These are phyloP conservation scores for Ceratobasidium sp. DNA, from an alignment of 1,284 basidiomycete genomes.

Conservation along the genomic window DNA sequence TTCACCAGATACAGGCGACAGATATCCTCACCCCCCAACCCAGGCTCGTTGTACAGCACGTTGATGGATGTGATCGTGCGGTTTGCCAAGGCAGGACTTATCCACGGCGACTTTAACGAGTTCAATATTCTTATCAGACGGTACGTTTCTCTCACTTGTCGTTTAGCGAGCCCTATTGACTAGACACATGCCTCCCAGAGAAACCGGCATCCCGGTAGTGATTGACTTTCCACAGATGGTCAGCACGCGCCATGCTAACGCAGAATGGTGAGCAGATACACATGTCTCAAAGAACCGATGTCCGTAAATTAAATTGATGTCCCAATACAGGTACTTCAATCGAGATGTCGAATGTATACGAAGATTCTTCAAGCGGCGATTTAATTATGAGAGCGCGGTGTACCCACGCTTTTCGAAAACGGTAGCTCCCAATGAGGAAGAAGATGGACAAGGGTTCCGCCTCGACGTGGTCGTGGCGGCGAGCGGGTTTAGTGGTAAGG, in stretches of 20 bases:
- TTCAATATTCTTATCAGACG: constrained; percentile 92
- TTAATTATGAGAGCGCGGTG: constrained; percentile 90
- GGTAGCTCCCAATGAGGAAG: constrained; percentile 53
- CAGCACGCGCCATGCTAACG: constrained; percentile 95
- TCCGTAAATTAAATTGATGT: constrained; percentile 42
- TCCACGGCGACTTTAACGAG: constrained; percentile 99
- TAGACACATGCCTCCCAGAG: constrained; percentile 59
- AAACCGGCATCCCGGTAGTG: constrained; percentile 84
- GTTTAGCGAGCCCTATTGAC: background rate
- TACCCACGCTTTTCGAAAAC: constrained; percentile 83
- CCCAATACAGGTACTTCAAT: constrained; percentile 91
- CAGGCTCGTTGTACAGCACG: constrained; percentile 89
- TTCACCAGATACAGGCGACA: constrained; percentile 73
- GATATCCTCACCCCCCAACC: constrained; percentile 83
- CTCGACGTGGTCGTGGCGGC: constrained; percentile 92
- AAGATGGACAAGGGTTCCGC: constrained; percentile 64
- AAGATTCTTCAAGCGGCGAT: constrained; percentile 91
- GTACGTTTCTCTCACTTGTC: background rate
- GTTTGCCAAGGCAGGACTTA: constrained; percentile 91
- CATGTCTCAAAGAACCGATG: constrained; percentile 46
- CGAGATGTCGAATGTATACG: constrained; percentile 97
- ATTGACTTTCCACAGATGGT: constrained; percentile 99
- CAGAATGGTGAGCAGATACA: constrained; percentile 82
- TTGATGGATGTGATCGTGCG: constrained; percentile 98
- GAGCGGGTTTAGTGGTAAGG: constrained; percentile 88